Percentiles rank a stretch among this genome's conserved stretches.
These are phyloP conservation scores for Coemansia sp. DNA, from an alignment of 192 early-diverging fungal genomes.

Conservation along the genomic window DNA sequence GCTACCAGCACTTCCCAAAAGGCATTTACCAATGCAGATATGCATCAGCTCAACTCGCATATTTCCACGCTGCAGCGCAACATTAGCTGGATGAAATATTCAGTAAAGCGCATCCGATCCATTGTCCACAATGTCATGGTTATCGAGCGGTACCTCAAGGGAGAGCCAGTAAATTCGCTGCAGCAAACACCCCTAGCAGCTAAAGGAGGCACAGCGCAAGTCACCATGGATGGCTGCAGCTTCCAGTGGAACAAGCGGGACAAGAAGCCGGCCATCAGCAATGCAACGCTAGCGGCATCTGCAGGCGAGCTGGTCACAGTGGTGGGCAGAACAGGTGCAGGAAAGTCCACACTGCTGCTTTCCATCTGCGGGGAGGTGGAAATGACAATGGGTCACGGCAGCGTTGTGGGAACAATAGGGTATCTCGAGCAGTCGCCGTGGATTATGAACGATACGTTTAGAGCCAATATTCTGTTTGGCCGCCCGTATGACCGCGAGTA, in stretches of 20 bases:
- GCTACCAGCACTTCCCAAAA: neutral
- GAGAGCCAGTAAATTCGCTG: slow-evolving; percentile 12
- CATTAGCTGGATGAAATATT: slow-evolving; percentile 1
- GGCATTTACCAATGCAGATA: slow-evolving; percentile 23
- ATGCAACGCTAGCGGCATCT: slow-evolving; percentile 52
- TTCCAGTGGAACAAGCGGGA: slow-evolving; percentile 24
- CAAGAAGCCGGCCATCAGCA: slow-evolving; percentile 7
- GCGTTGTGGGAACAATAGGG: slow-evolving; percentile 64
- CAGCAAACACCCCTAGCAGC: neutral
- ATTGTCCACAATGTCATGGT: slow-evolving; percentile 9
- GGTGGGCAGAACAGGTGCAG: slow-evolving; percentile 78
- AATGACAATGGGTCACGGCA: slow-evolving; percentile 46
- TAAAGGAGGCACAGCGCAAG: neutral
- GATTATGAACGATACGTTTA: slow-evolving; percentile 79
- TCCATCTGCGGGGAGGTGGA: slow-evolving; percentile 83
- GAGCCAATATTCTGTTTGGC: slow-evolving; percentile 71
- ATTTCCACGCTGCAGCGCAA: slow-evolving; percentile 7
- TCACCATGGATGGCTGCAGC: slow-evolving; percentile 20
- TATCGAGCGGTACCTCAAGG: slow-evolving; percentile 17
- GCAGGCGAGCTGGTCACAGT: slow-evolving; percentile 69
- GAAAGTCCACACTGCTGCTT: slow-evolving; percentile 82
- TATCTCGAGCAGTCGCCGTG: slow-evolving; percentile 83
- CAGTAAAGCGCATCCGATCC: neutral
- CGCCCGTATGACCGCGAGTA: slow-evolving; percentile 55
- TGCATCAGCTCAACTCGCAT: slow-evolving; percentile 25